Evolutionary conservation across 129 eudicot genomes (phyloP).

Genomic region (Helianthus tuberosus): DNA sequence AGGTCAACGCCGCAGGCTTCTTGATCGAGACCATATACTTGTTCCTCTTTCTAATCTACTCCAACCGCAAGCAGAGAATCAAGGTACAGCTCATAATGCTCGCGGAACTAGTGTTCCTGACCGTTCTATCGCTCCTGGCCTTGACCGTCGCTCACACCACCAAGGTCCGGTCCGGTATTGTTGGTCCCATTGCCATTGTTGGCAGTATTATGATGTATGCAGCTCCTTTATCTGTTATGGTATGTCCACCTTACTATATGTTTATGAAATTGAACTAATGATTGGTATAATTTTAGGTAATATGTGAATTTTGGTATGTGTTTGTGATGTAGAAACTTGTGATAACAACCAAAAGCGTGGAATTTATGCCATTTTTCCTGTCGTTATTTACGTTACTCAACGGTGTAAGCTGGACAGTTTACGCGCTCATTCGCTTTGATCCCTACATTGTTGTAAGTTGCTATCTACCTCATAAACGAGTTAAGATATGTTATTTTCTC

Average conservation of each 20-base stretch:
- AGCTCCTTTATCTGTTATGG: slow-evolving; percentile 88
- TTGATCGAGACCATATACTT: slow-evolving; percentile 60
- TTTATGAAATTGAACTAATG: too few species aligned
- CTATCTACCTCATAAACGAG: neutral
- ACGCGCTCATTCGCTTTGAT: slow-evolving; percentile 74
- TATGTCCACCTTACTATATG: slow-evolving; percentile 21
- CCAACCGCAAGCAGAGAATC: slow-evolving; percentile 46
- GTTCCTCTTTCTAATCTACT: slow-evolving; percentile 51
- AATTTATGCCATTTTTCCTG: slow-evolving; percentile 83
- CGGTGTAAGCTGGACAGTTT: slow-evolving; percentile 70
- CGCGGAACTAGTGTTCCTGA: slow-evolving; percentile 49
- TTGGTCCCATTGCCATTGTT: slow-evolving; percentile 64
- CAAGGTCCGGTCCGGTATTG: slow-evolving; percentile 51
- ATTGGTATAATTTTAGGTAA: too few species aligned
- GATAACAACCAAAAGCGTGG: slow-evolving; percentile 81
- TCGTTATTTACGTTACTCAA: slow-evolving; percentile 70
- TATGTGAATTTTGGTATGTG: neutral
- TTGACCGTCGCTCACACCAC: slow-evolving; percentile 52
- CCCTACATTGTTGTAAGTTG: slow-evolving; percentile 64
- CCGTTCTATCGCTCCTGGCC: slow-evolving; percentile 33
- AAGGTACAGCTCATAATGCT: slow-evolving; percentile 33
- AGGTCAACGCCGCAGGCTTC: slow-evolving; percentile 69
- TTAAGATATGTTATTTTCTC: too few species aligned
- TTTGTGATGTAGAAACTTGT: slow-evolving; percentile 65
- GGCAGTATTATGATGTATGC: slow-evolving; percentile 83